phyloP scores from a whole-genome alignment of 192 early-diverging fungal species.

The Coemansia sp. region DNA sequence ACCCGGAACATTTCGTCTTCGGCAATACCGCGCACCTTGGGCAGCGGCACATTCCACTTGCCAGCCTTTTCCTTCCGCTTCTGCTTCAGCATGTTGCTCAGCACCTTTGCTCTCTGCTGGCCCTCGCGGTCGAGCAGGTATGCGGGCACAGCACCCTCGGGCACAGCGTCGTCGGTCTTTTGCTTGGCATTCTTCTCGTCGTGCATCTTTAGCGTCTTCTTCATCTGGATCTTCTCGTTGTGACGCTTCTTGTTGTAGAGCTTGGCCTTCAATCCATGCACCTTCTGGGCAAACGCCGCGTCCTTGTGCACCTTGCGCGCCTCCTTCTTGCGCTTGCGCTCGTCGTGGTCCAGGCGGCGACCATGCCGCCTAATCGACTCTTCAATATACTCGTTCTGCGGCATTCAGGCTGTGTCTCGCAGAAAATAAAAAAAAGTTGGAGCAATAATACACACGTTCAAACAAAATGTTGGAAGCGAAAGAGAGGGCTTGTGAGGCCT shows the following conservation, averaged over 20 bases:
- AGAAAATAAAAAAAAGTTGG: not conserved
- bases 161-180: constrained; percentile 83
- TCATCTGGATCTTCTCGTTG: constrained; percentile 99
- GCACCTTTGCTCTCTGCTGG: constrained; percentile 93
- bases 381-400: constrained; percentile 99
- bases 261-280: constrained; percentile 97
- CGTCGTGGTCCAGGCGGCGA: constrained; percentile 91
- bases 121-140: constrained; percentile 99
- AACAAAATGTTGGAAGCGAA: not conserved
- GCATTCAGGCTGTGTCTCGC: constrained; percentile 16
- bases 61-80: constrained; percentile 99
- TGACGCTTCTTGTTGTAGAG: constrained; percentile 98
- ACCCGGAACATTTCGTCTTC: constrained; percentile 99
- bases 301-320: constrained; percentile 92
- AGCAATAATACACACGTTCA: constrained; percentile 8
- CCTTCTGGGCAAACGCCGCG: constrained; percentile 93
- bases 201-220: constrained; percentile 99
- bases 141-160: constrained; percentile 95
- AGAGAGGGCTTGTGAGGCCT: too few species aligned
- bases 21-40: constrained; percentile 97
- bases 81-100: constrained; percentile 99
- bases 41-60: constrained; percentile 96
- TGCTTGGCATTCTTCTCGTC: constrained; percentile 96
- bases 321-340: constrained; percentile 96
- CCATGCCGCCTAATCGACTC: constrained; percentile 97